Evolutionary conservation across 371 early-diverging fungal genomes (phyloP).

Genomic region (Blyttiomyces sp.): DNA sequence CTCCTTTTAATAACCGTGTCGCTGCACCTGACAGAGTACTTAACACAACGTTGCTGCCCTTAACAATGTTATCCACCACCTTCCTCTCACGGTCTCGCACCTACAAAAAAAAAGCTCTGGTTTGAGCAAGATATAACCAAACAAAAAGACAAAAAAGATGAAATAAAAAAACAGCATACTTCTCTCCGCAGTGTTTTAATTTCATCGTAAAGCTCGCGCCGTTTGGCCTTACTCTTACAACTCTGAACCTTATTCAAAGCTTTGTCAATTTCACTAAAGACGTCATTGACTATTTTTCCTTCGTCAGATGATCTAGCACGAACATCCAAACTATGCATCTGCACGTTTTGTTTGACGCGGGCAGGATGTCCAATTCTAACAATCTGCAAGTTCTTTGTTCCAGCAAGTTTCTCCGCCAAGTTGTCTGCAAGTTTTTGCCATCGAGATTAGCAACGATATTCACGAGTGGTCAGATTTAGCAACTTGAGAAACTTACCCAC

Average conservation of each 20-base stretch:
- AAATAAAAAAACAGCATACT: too few relatives aligned
- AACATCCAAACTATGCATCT: constrained; percentile 68
- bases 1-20: constrained; percentile 49
- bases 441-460: neutral
- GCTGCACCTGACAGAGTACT: constrained; percentile 50
- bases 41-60: constrained; percentile 53
- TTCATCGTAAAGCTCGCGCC: constrained; percentile 63
- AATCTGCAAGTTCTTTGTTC: constrained; percentile 51
- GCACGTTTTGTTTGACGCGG: constrained; percentile 62
- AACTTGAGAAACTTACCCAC: constrained; percentile 59
- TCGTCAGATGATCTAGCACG: constrained; percentile 69
- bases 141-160: neutral
- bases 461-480: neutral
- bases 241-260: constrained; percentile 60
- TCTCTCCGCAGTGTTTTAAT: constrained; percentile 71
- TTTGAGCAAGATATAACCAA: too few relatives aligned
- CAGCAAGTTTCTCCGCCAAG: constrained; percentile 71
- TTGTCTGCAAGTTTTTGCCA: constrained; percentile 70
- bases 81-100: constrained; percentile 64
- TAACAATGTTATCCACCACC: constrained; percentile 62
- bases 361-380: constrained; percentile 89
- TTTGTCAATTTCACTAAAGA: constrained; percentile 75
- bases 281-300: constrained; percentile 72
- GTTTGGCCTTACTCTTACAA: constrained; percentile 62
- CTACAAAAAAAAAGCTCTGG: too few relatives aligned